Evolutionary conservation across 2,329 filamentous ascomycete species (phyloP).

Genomic region (Sodiomyces alkalinus): DNA sequence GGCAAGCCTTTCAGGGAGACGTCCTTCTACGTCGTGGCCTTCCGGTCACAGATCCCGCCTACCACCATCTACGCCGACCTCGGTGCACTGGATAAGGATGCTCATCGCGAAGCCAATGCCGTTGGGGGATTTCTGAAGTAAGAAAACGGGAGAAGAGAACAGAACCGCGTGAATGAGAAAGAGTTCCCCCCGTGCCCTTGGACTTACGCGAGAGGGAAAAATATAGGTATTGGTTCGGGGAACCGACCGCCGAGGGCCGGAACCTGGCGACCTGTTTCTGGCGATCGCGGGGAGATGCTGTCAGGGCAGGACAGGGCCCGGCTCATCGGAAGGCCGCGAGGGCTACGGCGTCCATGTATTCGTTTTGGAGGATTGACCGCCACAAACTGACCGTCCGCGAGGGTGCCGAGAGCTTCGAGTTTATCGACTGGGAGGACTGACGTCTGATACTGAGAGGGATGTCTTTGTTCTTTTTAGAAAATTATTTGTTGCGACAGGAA

Average conservation of each 20-base stretch:
- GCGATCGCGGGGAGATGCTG: constrained; percentile 44
- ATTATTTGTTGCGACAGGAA: no score
- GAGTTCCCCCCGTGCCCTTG: neutral
- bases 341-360: constrained; percentile 45
- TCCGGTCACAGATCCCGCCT: constrained; percentile 57
- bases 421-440: constrained; percentile 38
- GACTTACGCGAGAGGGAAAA: constrained; percentile 3
- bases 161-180: no score
- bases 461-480: no score
- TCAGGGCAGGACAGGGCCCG: constrained; percentile 40
- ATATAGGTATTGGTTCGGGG: constrained; percentile 72
- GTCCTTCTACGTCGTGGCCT: constrained; percentile 72
- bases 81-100: constrained; percentile 58
- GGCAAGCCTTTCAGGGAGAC: constrained; percentile 43
- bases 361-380: constrained; percentile 56
- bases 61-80: constrained; percentile 54
- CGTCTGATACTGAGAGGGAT: no score
- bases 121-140: constrained; percentile 73
- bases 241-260: constrained; percentile 48
- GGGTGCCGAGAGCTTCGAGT: constrained; percentile 46
- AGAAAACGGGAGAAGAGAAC: no score
- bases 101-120: constrained; percentile 64
- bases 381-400: constrained; percentile 54
- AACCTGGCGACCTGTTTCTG: constrained; percentile 74
- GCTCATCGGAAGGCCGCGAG: constrained; percentile 52